These are phyloP conservation scores for Arthrinium phaeospermum DNA, from an alignment of 2,329 filamentous ascomycete genomes.

Conservation along the genomic window DNA sequence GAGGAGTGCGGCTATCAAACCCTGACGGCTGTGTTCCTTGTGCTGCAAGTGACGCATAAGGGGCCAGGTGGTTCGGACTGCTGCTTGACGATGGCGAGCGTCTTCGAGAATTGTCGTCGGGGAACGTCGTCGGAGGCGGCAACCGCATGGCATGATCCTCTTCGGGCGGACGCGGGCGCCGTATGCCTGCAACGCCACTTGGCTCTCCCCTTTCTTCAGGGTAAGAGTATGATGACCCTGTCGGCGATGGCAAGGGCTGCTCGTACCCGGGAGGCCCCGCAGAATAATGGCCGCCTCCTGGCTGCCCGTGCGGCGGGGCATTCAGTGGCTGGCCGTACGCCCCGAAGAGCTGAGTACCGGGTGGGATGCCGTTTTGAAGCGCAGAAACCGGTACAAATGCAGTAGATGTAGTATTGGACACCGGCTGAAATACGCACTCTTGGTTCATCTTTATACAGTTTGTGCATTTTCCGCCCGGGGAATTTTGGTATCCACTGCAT, in stretches of 20 bases:
- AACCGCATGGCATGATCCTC: slow-evolving; percentile 47
- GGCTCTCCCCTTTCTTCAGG: slow-evolving; percentile 43
- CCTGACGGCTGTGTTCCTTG: slow-evolving; percentile 31
- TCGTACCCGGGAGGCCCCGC: slow-evolving; percentile 34
- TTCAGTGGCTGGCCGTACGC: slow-evolving; percentile 62
- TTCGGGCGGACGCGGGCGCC: slow-evolving; percentile 43
- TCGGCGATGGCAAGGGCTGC: slow-evolving; percentile 43
- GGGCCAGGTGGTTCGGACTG: slow-evolving; percentile 52
- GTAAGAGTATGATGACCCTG: slow-evolving; percentile 42
- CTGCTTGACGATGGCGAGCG: slow-evolving; percentile 59
- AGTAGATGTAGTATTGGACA: slow-evolving; percentile 60
- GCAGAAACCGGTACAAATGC: slow-evolving; percentile 66
- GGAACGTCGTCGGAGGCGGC: slow-evolving; percentile 49
- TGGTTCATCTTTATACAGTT: slow-evolving; percentile 68
- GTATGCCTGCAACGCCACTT: slow-evolving; percentile 37
- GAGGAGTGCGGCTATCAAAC: slow-evolving; percentile 45
- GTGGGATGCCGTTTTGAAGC: slow-evolving; percentile 61
- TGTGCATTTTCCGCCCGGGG: slow-evolving; percentile 63
- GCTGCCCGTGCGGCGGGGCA: slow-evolving; percentile 29
- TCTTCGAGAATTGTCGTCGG: slow-evolving; percentile 56
- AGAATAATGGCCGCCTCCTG: slow-evolving; percentile 29
- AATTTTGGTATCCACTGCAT: slow-evolving; percentile 65
- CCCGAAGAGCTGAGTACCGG: slow-evolving; percentile 61
- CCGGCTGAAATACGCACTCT: slow-evolving; percentile 66
- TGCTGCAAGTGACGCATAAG: slow-evolving; percentile 42